phyloP scores from a whole-genome alignment of 2,329 filamentous ascomycete genomes.

The Elsinoe australis region DNA sequence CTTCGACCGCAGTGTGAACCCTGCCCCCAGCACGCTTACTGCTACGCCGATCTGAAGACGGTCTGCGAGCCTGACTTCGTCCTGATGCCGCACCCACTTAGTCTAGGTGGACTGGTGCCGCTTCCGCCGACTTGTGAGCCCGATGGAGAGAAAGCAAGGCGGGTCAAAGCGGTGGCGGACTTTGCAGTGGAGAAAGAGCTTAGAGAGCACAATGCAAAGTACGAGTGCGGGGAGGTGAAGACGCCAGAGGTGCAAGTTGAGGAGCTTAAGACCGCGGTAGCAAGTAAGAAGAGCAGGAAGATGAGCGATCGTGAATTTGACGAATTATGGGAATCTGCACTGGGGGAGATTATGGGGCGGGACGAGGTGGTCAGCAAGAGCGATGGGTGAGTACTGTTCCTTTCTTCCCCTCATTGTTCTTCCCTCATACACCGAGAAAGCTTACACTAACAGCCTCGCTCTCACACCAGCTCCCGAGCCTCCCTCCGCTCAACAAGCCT shows the following conservation, averaged over 20 bases:
- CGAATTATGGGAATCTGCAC: conserved; percentile 69
- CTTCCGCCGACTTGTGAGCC: conserved; percentile 88
- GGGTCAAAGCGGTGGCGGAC: conserved; percentile 80
- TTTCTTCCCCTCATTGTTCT: conserved; percentile 22
- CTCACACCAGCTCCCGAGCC: conserved; percentile 64
- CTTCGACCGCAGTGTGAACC: conserved; percentile 77
- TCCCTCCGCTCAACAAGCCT: conserved; percentile 76
- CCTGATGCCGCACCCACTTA: conserved; percentile 73
- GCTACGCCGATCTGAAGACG: conserved; percentile 68
- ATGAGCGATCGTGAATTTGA: conserved; percentile 88
- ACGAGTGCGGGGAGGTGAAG: conserved; percentile 72
- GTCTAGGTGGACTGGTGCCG: conserved; percentile 71
- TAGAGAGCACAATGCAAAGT: conserved; percentile 75
- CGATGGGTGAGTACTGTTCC: conserved; percentile 48
- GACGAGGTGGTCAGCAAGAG: conserved; percentile 53
- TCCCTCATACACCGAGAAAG: conserved; percentile 21
- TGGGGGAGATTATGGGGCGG: conserved; percentile 59
- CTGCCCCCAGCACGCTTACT: conserved; percentile 85
- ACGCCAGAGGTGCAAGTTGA: conserved; percentile 60
- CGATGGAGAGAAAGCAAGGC: conserved; percentile 83
- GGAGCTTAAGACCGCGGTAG: conserved; percentile 69
- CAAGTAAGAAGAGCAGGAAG: conserved; percentile 67
- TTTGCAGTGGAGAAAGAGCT: conserved; percentile 73
- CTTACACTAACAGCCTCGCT: conserved; percentile 74
- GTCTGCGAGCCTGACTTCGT: conserved; percentile 84